Base-by-base conservation (phyloP, 495 filamentous ascomycete genomes). In the Penicillium steckii region DNA sequence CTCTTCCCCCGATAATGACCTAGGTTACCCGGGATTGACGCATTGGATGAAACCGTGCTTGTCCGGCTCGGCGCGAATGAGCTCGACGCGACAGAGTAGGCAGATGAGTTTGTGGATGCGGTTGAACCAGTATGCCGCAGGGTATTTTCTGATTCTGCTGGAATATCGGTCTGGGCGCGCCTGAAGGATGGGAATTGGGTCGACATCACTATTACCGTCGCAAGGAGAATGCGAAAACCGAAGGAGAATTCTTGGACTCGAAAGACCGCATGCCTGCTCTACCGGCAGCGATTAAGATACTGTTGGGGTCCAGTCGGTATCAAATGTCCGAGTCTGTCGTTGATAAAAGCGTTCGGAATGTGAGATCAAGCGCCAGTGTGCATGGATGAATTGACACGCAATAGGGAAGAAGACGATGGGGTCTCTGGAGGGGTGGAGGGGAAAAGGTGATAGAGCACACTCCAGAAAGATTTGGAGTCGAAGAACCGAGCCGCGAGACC, bases 1-100 rank as follows among this genome's bases (percentile, higher is more conserved):
- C 88, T 93, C 62, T 85, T 83, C 29, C 89, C 90, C 54, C 90
- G 80, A 68, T 84, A 88, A 60, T 92, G 90, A 13, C 83, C 79
- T 22, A 76, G 53, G 18, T 52, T 63, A 19, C 61, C 58, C 35
- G 72, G 59, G 64, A 81, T 85, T n/a, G 90, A 92, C 8, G 79
- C 80, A 56, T 81, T 80, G 4, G 90, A 93, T n/a, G 89, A 90
- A 24, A 85, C 68, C 7, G 87, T 90, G 64, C 88, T 91, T 42
- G 87, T 84, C 38, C 86, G 83, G 59, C 86, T 88, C 17, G 84
- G 75, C 13, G 84, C 77, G 55, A 83, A 86, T 1, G 78, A 74
- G 55, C 80, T 83, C 13, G 88, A 90, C 29, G 71, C 76, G 57
- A 81, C 73, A 9, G 90, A 90, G 64, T 90, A 91, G 18, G 83